Conservation (phyloP, 2,329 filamentous ascomycete genomes). For the Ilyonectria robusta region DNA sequence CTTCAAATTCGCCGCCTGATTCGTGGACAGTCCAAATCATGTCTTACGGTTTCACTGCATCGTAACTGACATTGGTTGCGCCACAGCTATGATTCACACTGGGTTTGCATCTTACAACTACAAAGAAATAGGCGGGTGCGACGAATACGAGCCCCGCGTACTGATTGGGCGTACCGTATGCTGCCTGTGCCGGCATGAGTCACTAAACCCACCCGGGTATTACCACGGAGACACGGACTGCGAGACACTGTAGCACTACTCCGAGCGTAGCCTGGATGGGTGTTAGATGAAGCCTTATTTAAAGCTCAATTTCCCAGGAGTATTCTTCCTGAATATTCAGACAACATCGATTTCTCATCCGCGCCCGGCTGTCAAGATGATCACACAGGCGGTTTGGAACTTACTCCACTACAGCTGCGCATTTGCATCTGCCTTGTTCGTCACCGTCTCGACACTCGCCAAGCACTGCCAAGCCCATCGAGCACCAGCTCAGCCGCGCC, state of each 20-base stretch:
- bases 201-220: background rate
- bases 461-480: background rate
- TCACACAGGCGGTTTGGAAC: background rate
- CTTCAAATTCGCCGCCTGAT: too few species aligned
- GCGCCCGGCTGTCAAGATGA: background rate
- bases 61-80: background rate
- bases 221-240: too few species aligned
- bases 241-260: background rate
- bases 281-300: background rate
- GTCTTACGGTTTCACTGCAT: background rate
- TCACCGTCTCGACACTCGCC: slow-evolving; percentile 7
- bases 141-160: background rate
- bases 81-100: background rate
- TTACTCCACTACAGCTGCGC: slow-evolving; percentile 37
- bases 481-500: background rate
- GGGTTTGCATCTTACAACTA: background rate
- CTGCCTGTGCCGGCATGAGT: background rate
- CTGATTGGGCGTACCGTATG: background rate
- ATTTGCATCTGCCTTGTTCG: background rate
- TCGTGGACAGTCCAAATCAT: background rate
- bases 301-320: background rate
- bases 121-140: background rate
- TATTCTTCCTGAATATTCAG: background rate
- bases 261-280: background rate
- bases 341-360: background rate